Conservation (phyloP, 2,329 filamentous ascomycete species). For the Stylonectria norvegica region DNA sequence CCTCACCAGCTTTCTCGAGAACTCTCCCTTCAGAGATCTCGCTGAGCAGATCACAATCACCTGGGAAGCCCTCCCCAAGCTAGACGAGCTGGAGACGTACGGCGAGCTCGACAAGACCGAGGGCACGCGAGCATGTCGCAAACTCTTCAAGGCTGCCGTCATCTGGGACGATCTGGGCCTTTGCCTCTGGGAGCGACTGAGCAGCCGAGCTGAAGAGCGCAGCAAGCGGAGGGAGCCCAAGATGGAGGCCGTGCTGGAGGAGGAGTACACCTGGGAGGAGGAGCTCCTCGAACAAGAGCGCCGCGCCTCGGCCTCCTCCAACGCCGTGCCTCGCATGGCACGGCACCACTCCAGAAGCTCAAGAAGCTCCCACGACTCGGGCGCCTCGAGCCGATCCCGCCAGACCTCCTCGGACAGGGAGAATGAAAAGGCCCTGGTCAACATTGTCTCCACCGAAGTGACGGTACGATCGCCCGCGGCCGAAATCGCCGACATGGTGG, state of each 20-base stretch:
- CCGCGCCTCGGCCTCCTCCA: background rate
- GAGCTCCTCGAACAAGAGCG: background rate
- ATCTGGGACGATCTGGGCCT: slow-evolving; percentile 38
- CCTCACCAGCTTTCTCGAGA: slow-evolving; percentile 30
- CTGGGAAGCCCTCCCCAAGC: slow-evolving; percentile 32
- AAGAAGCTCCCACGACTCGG: background rate
- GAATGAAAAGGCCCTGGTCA: background rate
- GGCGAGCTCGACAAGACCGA: slow-evolving; percentile 32
- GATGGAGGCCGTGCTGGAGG: background rate
- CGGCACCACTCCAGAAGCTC: background rate
- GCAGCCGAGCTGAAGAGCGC: slow-evolving; percentile 2
- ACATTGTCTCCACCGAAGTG: background rate
- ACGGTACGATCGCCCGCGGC: background rate
- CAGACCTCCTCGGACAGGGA: background rate
- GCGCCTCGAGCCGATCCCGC: background rate
- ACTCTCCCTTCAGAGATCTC: slow-evolving; percentile 30
- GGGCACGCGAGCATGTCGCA: slow-evolving; percentile 35
- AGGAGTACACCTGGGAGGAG: background rate
- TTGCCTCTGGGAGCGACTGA: slow-evolving; percentile 32
- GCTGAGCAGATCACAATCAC: slow-evolving; percentile 34
- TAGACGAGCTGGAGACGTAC: slow-evolving; percentile 33
- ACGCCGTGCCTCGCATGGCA: background rate
- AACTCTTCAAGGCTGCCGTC: slow-evolving; percentile 37
- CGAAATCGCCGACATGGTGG: too few species aligned
- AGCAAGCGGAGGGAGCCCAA: background rate